Evolutionary conservation across 2,329 filamentous ascomycete genomes (phyloP).

Genomic region (Beauveria scarabaeidicola): DNA sequence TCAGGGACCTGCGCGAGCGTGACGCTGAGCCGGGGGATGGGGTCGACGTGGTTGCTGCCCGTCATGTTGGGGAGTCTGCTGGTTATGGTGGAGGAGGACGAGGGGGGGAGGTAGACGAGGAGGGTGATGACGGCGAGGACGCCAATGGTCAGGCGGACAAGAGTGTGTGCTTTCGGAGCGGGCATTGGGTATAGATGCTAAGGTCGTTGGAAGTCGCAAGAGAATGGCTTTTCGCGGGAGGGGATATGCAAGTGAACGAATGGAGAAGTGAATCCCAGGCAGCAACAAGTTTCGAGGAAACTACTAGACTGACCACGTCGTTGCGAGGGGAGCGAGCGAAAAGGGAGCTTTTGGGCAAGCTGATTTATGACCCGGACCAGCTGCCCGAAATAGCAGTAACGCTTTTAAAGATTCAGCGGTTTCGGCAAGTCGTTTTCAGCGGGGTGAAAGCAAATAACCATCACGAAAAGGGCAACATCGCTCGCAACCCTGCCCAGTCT

Average conservation of each 20-base stretch:
- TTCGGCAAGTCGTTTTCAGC: neutral
- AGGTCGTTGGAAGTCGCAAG: too few relatives aligned
- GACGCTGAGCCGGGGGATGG: conserved; percentile 22
- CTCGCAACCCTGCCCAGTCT: neutral
- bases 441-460: too few relatives aligned
- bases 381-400: neutral
- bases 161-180: neutral
- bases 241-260: neutral
- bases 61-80: neutral
- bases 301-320: neutral
- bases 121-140: neutral
- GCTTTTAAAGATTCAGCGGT: neutral
- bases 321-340: neutral
- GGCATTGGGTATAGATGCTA: neutral
- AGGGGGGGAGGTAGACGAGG: neutral
- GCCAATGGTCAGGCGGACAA: neutral
- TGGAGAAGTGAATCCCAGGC: neutral
- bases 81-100: neutral
- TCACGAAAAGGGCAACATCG: neutral
- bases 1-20: conserved; percentile 23
- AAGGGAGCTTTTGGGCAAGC: neutral
- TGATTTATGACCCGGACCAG: neutral
- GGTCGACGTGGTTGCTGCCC: neutral
- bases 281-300: neutral
- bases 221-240: neutral